phyloP scores from a whole-genome alignment of 2,329 filamentous ascomycete species.

The Boeremia exigua region DNA sequence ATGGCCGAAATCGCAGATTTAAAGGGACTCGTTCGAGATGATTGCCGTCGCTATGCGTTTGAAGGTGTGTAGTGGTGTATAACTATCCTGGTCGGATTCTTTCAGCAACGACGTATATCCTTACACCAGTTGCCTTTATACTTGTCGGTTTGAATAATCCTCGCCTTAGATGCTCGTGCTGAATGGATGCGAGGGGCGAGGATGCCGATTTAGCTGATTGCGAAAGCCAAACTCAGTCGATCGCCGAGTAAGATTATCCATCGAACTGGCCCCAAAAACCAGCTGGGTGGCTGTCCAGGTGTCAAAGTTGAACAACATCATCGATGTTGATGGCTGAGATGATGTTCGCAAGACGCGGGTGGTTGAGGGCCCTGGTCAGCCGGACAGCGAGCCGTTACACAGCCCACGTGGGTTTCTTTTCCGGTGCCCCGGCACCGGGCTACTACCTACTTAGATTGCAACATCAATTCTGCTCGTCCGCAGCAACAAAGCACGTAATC shows the following conservation, averaged over 20 bases:
- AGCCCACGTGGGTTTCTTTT: background rate
- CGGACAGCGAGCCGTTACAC: background rate
- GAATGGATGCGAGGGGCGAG: background rate
- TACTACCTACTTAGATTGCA: no score
- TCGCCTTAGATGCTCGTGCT: background rate
- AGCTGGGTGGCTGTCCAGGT: background rate
- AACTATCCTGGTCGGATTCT: background rate
- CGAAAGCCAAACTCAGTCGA: no score
- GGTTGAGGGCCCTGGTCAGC: background rate
- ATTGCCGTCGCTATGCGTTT: background rate
- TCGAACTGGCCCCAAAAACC: background rate
- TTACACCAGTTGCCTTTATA: background rate
- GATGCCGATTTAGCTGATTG: no score
- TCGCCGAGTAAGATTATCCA: background rate
- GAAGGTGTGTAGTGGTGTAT: background rate
- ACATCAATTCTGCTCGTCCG: background rate
- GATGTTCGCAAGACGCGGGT: background rate
- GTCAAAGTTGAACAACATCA: background rate
- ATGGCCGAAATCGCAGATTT: slow-evolving; percentile 58
- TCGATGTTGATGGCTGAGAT: background rate
- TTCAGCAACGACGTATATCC: background rate
- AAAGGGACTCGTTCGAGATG: slow-evolving; percentile 51
- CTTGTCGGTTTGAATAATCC: background rate
- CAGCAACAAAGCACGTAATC: background rate
- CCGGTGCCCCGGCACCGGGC: background rate